Base-by-base conservation (phyloP, 2,329 filamentous ascomycete genomes). In the Emergomyces orientalis region DNA sequence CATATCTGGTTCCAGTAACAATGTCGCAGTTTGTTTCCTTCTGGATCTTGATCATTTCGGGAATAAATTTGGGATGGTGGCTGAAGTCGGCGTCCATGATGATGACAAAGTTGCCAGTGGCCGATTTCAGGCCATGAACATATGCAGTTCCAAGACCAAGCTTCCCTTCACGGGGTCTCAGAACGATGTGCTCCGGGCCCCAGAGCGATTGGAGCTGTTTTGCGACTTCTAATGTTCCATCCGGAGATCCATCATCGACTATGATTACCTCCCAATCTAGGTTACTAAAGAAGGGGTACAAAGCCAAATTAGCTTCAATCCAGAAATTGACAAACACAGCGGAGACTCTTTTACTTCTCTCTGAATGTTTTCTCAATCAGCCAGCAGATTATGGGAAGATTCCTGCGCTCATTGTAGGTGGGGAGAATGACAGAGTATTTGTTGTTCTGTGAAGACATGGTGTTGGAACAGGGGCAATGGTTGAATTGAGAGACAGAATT, bases 21-120 rank as follows among this genome's bases (percentile, higher is more conserved):
- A 99, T 99, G 74, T 99, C 94, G 80, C 91, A 96, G 80, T 91
- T 86, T 67, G 81, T 87, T 62, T 81, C 79, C 76, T 86, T 84
- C 78, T 97, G 94, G 68, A 87, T 84, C 64, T 83, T 84, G 71
- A 99, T 90, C 91, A 99, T 97, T 73, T 88, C 82, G 61, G 92
- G 87, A 78, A 99, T 96, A 84, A 97, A 99, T 80, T 97, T 99
- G 74, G 94, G 94, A 82, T 99, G 94, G 81, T 99, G 94, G 70
- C 86, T 91, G 84, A 99, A 99, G 80, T 99, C 94, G 78, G 95
- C 94, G 81, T 99, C 94, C 94, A 99, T 99, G 84, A 99, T 99
- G 82, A 99, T 90, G 74, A 99, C 90, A 74, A 87, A 97, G 84
- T 95, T 97, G 71, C 94, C 94, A 27, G 87, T 91, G 30, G 84